Base-by-base conservation (phyloP, 2,329 filamentous ascomycete species). In the Fusarium sp. region DNA sequence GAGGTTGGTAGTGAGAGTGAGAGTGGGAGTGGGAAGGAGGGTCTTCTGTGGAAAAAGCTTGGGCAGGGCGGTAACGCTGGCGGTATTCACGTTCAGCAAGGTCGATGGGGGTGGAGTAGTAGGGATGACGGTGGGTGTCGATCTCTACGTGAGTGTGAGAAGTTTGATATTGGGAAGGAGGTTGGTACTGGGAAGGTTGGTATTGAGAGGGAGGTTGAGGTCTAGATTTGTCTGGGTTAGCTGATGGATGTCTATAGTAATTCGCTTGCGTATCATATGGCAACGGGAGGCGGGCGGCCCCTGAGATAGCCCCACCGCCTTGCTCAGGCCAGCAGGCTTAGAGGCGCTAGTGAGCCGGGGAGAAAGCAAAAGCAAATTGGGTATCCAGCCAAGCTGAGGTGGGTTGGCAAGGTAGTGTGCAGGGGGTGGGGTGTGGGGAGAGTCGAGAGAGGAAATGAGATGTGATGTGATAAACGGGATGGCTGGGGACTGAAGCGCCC, bases 31-130 rank as follows among this genome's bases (percentile, higher is more conserved):
- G 74, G 60, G 72, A 72, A 65, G 75, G 62, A 64, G 72, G 69
- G 74, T 81, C 79, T 74, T 78, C 77, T 55, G 78, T 76, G 69
- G 75, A 72, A 72, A 75, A 72, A 71, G 78, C 73, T 68, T 79
- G 74, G 77, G 78, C 80, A 72, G 86, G 84, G 74, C 88, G 87
- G 81, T 85, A 83, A 72, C 86, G 87, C 78, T 88, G 82, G 77
- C 89, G 88, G 80, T 90, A 90, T 81, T 90, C 85, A 81, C 87
- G 87, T 82, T 91, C 89, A 78, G 87, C 87, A 73, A 87, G 80
- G 82, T 91, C 89, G 80, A 91, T 85, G 73, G 85, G 81, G 74
- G 80, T 84, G 75, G 84, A 79, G 77, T 82, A 81, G 69, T 82
- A 81, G 68, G 82, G 79, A 77, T 82, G 81, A 74, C 81, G 80